Percentiles rank a stretch among this genome's conserved stretches.
Evolutionary conservation across 169 alveolate species (phyloP).

Genomic region (Plasmodium malariae): DNA sequence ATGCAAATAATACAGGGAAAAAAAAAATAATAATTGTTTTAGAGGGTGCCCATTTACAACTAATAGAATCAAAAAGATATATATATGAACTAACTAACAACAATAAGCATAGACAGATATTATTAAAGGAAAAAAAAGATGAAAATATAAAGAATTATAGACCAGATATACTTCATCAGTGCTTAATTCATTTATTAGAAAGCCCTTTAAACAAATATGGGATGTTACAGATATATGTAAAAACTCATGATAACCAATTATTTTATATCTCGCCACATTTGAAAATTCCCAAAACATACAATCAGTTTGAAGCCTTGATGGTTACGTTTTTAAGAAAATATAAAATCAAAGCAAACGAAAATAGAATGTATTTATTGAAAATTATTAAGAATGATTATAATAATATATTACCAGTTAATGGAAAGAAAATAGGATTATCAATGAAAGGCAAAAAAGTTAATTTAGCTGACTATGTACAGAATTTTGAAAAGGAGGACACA

Average conservation of each 20-base stretch:
- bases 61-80: slow-evolving; percentile 61
- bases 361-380: slow-evolving; percentile 84
- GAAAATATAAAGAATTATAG: slow-evolving; percentile 85
- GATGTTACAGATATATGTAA: slow-evolving; percentile 84
- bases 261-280: slow-evolving; percentile 91
- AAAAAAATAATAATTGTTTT: slow-evolving; percentile 47
- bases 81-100: slow-evolving; percentile 55
- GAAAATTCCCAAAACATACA: slow-evolving; percentile 89
- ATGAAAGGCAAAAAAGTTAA: slow-evolving; percentile 83
- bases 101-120: slow-evolving; percentile 39
- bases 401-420: slow-evolving; percentile 86
- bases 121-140: slow-evolving; percentile 16
- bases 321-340: slow-evolving; percentile 87
- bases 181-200: slow-evolving; percentile 89
- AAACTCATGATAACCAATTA: slow-evolving; percentile 88
- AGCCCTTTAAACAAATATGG: slow-evolving; percentile 88
- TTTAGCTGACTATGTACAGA: slow-evolving; percentile 81
- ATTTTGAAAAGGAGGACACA: slow-evolving; percentile 76
- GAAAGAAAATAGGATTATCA: slow-evolving; percentile 88
- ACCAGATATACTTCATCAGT: slow-evolving; percentile 92
- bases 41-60: slow-evolving; percentile 71
- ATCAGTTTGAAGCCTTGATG: slow-evolving; percentile 88
- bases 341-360: slow-evolving; percentile 86
- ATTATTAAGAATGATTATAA: slow-evolving; percentile 87
- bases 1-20: slow-evolving; percentile 18